Evolutionary conservation across 2,329 filamentous ascomycete genomes (phyloP).

Genomic region (Ceratocystiopsis sp.): DNA sequence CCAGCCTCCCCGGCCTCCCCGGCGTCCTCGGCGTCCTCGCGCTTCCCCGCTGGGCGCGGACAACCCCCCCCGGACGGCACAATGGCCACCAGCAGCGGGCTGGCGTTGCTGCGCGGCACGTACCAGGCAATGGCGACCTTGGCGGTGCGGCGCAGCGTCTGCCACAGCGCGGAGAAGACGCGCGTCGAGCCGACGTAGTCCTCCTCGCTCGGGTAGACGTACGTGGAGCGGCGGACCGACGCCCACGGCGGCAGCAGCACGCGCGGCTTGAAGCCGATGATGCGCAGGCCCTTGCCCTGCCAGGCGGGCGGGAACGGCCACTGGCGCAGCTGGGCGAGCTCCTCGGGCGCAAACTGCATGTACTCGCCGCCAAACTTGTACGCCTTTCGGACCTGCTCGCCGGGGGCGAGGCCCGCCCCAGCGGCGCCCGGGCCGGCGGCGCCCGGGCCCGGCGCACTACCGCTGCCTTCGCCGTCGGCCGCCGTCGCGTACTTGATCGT

Average conservation of each 20-base stretch:
- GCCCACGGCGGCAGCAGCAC: constrained; percentile 65
- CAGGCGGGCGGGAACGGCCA: constrained; percentile 28
- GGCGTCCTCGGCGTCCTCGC: neutral
- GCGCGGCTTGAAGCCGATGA: constrained; percentile 85
- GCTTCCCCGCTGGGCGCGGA: too few species aligned
- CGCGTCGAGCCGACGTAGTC: constrained; percentile 81
- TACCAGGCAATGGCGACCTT: constrained; percentile 86
- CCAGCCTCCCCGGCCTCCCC: neutral
- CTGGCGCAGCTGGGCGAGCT: constrained; percentile 58
- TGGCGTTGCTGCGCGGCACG: constrained; percentile 63
- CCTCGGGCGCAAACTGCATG: constrained; percentile 69
- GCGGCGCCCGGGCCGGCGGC: constrained; percentile 66
- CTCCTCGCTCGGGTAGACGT: constrained; percentile 87
- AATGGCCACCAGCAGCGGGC: constrained; percentile 64
- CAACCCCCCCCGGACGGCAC: constrained; percentile 44
- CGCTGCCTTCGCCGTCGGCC: constrained; percentile 20
- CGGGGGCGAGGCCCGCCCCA: constrained; percentile 60
- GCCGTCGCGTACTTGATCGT: constrained; percentile 66
- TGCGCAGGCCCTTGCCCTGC: constrained; percentile 64
- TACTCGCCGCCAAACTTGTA: constrained; percentile 93
- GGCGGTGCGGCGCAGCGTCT: constrained; percentile 62
- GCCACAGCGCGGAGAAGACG: constrained; percentile 79
- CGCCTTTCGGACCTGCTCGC: constrained; percentile 69
- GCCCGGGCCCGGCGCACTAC: constrained; percentile 39
- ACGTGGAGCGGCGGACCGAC: constrained; percentile 69